phyloP scores from a whole-genome alignment of 257 asterid species.

The Jacaranda copaia region DNA sequence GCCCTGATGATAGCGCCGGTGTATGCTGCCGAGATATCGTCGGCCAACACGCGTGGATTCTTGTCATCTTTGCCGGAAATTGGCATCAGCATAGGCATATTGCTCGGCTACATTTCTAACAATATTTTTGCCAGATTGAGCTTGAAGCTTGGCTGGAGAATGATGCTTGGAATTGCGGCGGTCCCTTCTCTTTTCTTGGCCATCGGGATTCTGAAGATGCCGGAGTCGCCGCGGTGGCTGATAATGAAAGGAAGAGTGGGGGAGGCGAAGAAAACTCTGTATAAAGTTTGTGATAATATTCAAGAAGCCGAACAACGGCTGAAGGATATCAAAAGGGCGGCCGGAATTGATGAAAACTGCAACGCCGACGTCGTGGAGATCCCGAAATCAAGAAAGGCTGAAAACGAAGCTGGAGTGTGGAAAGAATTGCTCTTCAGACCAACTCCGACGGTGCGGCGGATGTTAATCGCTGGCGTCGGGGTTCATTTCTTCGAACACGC shows the following conservation, averaged over 20 bases:
- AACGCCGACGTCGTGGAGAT: conserved; percentile 48
- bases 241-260: conserved; percentile 59
- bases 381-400: conserved; percentile 5
- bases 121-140: conserved; percentile 48
- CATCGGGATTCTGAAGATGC: conserved; percentile 62
- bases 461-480: conserved; percentile 66
- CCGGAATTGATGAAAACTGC: conserved; percentile 55
- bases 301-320: conserved; percentile 64
- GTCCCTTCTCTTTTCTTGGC: conserved; percentile 66
- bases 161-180: conserved; percentile 81
- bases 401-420: conserved; percentile 49
- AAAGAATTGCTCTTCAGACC: conserved; percentile 52
- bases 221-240: conserved; percentile 89
- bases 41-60: conserved; percentile 70
- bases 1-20: conserved; percentile 93
- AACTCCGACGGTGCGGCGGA: conserved; percentile 60
- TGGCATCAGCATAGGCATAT: conserved; percentile 68
- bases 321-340: conserved; percentile 53
- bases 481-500: conserved; percentile 81
- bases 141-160: conserved; percentile 62
- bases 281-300: conserved; percentile 50
- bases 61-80: conserved; percentile 73
- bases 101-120: conserved; percentile 73
- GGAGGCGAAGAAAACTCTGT: conserved; percentile 59
- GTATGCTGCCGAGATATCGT: conserved; percentile 75